These are phyloP conservation scores for Cylindrotheca closterium DNA, from an alignment of 108 stramenopile genomes.

Conservation along the genomic window DNA sequence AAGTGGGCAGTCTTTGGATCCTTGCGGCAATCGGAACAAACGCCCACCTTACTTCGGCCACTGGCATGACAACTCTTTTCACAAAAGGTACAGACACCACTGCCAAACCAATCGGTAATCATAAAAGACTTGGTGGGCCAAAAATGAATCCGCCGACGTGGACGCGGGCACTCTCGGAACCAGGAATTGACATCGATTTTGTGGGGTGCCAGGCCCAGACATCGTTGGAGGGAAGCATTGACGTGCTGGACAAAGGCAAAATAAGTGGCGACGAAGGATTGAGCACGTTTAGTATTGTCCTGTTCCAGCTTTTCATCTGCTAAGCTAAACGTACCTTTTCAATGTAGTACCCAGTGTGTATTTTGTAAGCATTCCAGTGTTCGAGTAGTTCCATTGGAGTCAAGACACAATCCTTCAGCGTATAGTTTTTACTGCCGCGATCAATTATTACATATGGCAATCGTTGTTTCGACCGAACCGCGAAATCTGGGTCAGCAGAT, in stretches of 20 bases:
- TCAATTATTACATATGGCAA: slow-evolving; percentile 87
- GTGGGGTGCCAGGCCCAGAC: slow-evolving; percentile 77
- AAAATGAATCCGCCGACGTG: slow-evolving; percentile 74
- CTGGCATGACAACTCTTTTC: slow-evolving; percentile 63
- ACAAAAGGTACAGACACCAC: slow-evolving; percentile 76
- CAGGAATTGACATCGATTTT: slow-evolving; percentile 63
- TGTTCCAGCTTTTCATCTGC: neutral
- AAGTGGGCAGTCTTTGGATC: slow-evolving; percentile 43
- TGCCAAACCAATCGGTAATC: slow-evolving; percentile 83
- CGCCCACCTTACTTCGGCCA: slow-evolving; percentile 63
- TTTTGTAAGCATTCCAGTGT: slow-evolving; percentile 83
- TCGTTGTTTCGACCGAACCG: slow-evolving; percentile 78
- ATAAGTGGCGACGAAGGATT: slow-evolving; percentile 1
- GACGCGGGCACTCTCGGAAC: slow-evolving; percentile 77
- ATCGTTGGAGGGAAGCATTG: slow-evolving; percentile 81
- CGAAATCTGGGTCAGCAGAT: slow-evolving; percentile 77
- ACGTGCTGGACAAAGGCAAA: slow-evolving; percentile 49
- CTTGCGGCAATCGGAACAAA: slow-evolving; percentile 57
- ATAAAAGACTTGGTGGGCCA: slow-evolving; percentile 77
- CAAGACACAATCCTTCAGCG: slow-evolving; percentile 77
- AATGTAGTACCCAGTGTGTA: slow-evolving; percentile 81
- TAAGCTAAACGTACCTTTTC: slow-evolving; percentile 31
- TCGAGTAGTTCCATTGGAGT: slow-evolving; percentile 88
- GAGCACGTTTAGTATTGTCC: neutral
- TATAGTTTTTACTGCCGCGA: slow-evolving; percentile 66